Evolutionary conservation across 2,329 filamentous ascomycete genomes (phyloP), one percentile per base, ranked within the genome.

Genomic region (Claviceps sorghi): DNA sequence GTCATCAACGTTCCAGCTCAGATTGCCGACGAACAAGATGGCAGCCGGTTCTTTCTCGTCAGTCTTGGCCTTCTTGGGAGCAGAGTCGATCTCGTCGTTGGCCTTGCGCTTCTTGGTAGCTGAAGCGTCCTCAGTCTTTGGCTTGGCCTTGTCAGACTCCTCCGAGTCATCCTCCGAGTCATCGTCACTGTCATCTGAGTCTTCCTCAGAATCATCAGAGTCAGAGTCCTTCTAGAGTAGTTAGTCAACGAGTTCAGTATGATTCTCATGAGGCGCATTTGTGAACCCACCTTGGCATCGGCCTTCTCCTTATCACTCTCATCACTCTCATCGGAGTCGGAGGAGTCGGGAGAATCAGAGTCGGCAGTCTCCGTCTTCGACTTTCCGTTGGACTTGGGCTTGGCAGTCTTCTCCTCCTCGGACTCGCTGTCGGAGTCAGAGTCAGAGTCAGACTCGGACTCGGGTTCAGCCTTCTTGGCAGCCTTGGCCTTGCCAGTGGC

Each of bases 1-100:
- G 69, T 95, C 90, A 61, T 94, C 87, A 51, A 95, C 76, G 65
- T 83, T 87, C 89, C 89, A 96, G 70, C 86, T 88, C 58, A 96
- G 76, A 75, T 88, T 91, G 60, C 90, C 90, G 58, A 89, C 82
- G 69, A 95, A 96, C 51, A 96, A 82, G 62, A 89, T 95, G 40
- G 63, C 61, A n/a, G 36, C 36, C 38, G 67, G 56, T 41, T 55
- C 67, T 54, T 75, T 67, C 32, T 50, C 48, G 53, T 82, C 78
- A 38, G 75, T 77, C 77, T 85, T 86, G 65, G 72, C 70, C 76
- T 86, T 86, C 79, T 87, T 88, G 55, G 76, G 65, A 17, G 72
- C 69, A 38, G 77, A 69, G 51, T 71, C 67, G 53, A 74, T 72
- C 52, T 70, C 66, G 46, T 76, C 72, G 58, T 76, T 74, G 53